Evolutionary conservation across 768 basidiomycete genomes (phyloP).

Genomic region (Suillus sp.): DNA sequence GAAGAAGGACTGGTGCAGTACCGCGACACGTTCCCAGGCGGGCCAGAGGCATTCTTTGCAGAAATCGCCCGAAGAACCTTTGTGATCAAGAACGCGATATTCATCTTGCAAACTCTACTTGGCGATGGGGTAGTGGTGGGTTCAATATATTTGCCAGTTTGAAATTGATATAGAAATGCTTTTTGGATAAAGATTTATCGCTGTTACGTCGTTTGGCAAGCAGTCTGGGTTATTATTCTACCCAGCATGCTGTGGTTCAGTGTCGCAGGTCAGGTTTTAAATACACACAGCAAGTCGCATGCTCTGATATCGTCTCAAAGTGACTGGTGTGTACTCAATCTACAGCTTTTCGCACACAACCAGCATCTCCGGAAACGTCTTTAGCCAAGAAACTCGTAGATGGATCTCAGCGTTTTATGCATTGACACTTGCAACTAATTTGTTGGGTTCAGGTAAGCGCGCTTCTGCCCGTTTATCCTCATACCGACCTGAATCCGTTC

Average conservation of each 20-base stretch:
- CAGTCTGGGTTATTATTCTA: constrained; percentile 26
- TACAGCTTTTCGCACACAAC: constrained; percentile 18
- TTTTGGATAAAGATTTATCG: constrained; percentile 26
- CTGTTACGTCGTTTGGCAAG: constrained; percentile 37
- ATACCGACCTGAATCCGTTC: not conserved
- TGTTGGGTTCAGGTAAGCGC: constrained; percentile 33
- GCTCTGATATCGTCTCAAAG: constrained; percentile 13
- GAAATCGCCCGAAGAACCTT: constrained; percentile 31
- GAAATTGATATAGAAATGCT: not conserved
- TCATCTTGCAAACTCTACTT: constrained; percentile 29
- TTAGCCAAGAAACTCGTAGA: constrained; percentile 23
- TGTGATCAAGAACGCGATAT: constrained; percentile 28
- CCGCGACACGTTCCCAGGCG: constrained; percentile 21
- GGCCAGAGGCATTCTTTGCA: constrained; percentile 28
- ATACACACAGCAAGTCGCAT: not conserved
- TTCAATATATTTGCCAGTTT: not conserved
- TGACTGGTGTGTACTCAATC: constrained; percentile 23
- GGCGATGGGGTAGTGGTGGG: constrained; percentile 35
- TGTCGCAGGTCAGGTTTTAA: constrained; percentile 22
- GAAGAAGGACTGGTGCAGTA: constrained; percentile 29
- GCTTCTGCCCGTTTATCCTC: not conserved
- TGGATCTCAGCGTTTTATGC: constrained; percentile 41
- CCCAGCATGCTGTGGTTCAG: constrained; percentile 33
- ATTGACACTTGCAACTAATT: constrained; percentile 35
- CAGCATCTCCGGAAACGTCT: constrained; percentile 23